Evolutionary conservation across 768 basidiomycete genomes (phyloP).

Genomic region (Suillus weaverae): DNA sequence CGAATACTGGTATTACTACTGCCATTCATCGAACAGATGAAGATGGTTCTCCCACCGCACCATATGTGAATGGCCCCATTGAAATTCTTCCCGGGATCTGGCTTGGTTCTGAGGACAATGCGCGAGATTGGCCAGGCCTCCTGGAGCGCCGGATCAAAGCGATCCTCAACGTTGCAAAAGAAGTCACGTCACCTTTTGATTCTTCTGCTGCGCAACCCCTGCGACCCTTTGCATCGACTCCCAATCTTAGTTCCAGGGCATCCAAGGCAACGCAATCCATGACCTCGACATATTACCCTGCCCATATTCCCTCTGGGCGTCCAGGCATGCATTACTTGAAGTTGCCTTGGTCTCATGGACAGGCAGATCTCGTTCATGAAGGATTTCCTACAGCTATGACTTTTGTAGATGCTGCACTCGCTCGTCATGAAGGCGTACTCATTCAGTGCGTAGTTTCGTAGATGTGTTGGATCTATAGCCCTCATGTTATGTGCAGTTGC

Average conservation of each 20-base stretch:
- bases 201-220: constrained; percentile 44
- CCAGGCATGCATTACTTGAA: constrained; percentile 87
- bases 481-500: constrained; percentile 54
- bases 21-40: constrained; percentile 66
- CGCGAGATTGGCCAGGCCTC: constrained; percentile 75
- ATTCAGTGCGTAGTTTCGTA: constrained; percentile 66
- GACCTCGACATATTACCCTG: constrained; percentile 60
- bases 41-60: constrained; percentile 56
- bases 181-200: constrained; percentile 77
- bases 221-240: constrained; percentile 67
- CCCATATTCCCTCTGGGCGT: constrained; percentile 66
- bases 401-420: constrained; percentile 76
- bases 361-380: constrained; percentile 76
- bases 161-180: constrained; percentile 91
- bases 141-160: constrained; percentile 71
- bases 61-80: constrained; percentile 79
- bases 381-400: constrained; percentile 81
- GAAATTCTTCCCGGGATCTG: constrained; percentile 85
- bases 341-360: constrained; percentile 92
- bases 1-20: constrained; percentile 48
- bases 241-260: constrained; percentile 46
- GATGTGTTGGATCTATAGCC: constrained; percentile 12
- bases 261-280: constrained; percentile 33
- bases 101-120: constrained; percentile 92
- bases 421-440: constrained; percentile 76